Conservation (phyloP, 2,329 filamentous ascomycete species). For the Fusarium ambrosium region DNA sequence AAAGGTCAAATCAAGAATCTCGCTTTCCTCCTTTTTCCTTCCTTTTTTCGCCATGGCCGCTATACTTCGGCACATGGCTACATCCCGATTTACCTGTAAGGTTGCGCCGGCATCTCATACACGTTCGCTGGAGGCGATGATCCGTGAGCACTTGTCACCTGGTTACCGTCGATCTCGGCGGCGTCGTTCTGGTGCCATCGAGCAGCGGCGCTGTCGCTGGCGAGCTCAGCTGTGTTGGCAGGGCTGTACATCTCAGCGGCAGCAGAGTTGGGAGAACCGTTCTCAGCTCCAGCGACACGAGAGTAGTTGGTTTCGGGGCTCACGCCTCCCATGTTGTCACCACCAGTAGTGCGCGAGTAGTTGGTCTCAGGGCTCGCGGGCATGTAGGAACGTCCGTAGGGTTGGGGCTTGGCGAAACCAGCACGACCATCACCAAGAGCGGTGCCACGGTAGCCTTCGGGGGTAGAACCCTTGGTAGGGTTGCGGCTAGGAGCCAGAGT, state of each 20-base stretch:
- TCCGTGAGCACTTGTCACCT: constrained; percentile 47
- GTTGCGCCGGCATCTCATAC: constrained; percentile 59
- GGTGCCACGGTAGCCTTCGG: constrained; percentile 57
- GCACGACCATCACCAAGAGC: constrained; percentile 56
- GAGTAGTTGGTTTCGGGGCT: constrained; percentile 45
- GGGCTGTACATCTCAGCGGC: constrained; percentile 45
- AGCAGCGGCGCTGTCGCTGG: constrained; percentile 49
- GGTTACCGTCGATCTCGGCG: constrained; percentile 56
- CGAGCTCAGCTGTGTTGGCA: constrained; percentile 51
- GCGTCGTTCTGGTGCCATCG: constrained; percentile 54
- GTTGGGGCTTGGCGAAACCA: constrained; percentile 56
- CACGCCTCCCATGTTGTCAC: constrained; percentile 30
- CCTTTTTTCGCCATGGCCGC: constrained; percentile 1
- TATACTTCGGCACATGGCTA: neutral
- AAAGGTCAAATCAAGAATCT: constrained; percentile 31
- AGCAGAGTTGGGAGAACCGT: constrained; percentile 31
- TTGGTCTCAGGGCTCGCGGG: constrained; percentile 45
- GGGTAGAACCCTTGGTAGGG: constrained; percentile 41
- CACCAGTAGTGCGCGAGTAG: constrained; percentile 34
- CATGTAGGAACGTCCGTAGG: constrained; percentile 51
- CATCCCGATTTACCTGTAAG: constrained; percentile 49
- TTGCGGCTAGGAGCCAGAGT: constrained; percentile 46
- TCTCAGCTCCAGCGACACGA: constrained; percentile 28
- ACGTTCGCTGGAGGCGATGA: constrained; percentile 51
- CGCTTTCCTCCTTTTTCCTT: constrained; percentile 26